Percentiles rank a stretch among this genome's conserved stretches.
Conservation (phyloP, 2,329 filamentous ascomycete genomes). For the Tolypocladium amazonense region DNA sequence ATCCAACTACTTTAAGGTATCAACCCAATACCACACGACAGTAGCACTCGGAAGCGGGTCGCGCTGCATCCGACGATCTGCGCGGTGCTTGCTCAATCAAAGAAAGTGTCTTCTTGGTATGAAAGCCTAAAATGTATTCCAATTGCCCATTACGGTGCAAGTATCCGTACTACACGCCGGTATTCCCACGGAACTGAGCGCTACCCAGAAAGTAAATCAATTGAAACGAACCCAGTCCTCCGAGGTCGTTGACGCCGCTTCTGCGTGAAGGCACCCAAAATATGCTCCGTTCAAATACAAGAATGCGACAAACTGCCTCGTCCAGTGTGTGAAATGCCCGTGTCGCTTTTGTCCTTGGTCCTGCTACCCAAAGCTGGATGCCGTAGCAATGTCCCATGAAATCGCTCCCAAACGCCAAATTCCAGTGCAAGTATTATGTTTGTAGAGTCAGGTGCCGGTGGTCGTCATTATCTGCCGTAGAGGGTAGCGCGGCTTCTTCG, state of each 20-base stretch:
- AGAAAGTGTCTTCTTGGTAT: not conserved
- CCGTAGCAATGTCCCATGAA: not conserved
- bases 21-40: too few species aligned
- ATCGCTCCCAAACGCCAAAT: slow-evolving; percentile 1
- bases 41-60: not conserved
- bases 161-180: too few species aligned
- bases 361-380: not conserved
- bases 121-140: not conserved
- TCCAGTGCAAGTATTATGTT: slow-evolving; percentile 1
- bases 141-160: not conserved
- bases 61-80: not conserved
- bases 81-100: not conserved
- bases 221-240: not conserved
- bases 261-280: not conserved
- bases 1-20: too few species aligned
- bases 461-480: slow-evolving; percentile 11
- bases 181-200: not conserved
- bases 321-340: not conserved
- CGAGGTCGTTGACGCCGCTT: not conserved
- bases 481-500: slow-evolving; percentile 32
- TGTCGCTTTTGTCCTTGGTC: not conserved
- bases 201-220: not conserved
- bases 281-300: not conserved
- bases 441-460: not conserved
- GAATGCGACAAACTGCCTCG: not conserved